These are phyloP conservation scores for Sugiyamaella lignohabitans DNA, from an alignment of 805 yeast species.

Conservation along the genomic window DNA sequence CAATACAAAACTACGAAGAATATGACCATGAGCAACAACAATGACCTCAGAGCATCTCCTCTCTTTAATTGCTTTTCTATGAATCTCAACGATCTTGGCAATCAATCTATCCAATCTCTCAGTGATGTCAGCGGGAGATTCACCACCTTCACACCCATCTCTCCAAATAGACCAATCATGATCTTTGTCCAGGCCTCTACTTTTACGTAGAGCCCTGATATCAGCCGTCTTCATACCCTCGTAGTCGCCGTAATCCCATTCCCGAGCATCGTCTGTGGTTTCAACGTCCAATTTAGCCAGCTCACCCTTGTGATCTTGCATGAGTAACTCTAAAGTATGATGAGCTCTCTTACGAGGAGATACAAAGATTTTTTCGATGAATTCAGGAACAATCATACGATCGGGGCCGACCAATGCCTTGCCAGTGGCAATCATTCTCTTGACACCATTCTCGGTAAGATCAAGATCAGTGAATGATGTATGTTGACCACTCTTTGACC, in stretches of 20 bases:
- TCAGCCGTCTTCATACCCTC: conserved; percentile 74
- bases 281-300: conserved; percentile 21
- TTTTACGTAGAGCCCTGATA: conserved; percentile 52
- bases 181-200: conserved; percentile 48
- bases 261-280: conserved; percentile 59
- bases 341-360: conserved; percentile 81
- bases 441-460: conserved; percentile 70
- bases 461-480: conserved; percentile 81
- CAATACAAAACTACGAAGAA: conserved; percentile 80
- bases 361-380: conserved; percentile 57
- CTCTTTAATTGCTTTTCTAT: conserved; percentile 27
- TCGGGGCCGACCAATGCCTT: conserved; percentile 53
- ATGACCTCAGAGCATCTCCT: conserved; percentile 59
- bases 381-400: conserved; percentile 55
- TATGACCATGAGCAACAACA: conserved; percentile 91
- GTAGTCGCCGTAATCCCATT: conserved; percentile 96
- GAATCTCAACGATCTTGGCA: conserved; percentile 49
- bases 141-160: conserved; percentile 93
- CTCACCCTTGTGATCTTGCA: conserved; percentile 36
- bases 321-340: conserved; percentile 61
- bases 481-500: conserved; percentile 92
- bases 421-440: conserved; percentile 72
- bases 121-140: conserved; percentile 57
- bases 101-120: conserved; percentile 68
- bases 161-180: conserved; percentile 76